Conservation (phyloP, 2,329 filamentous ascomycete species). For the Myriosclerotinia scirpicola region DNA sequence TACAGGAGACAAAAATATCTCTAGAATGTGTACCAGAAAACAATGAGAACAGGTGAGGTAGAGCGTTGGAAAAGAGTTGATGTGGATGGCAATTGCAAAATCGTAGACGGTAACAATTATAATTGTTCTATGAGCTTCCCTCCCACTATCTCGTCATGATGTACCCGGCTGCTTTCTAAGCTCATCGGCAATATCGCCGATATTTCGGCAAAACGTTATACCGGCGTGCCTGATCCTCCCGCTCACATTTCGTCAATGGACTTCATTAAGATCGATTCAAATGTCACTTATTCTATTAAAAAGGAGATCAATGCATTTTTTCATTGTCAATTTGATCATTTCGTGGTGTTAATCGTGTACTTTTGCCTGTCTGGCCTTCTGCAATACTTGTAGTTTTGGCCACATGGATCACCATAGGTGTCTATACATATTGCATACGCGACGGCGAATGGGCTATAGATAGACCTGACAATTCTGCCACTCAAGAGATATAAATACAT, state of each 20-base stretch:
- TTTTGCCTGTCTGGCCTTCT: background rate
- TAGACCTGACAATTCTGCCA: background rate
- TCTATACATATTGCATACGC: background rate
- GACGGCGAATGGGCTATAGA: background rate
- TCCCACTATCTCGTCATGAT: conserved; percentile 23
- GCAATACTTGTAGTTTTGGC: background rate
- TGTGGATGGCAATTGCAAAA: conserved; percentile 13
- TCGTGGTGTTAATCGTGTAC: background rate
- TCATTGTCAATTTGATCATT: background rate
- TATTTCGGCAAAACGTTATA: conserved; percentile 16
- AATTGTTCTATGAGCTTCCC: conserved; percentile 23
- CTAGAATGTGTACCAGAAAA: background rate
- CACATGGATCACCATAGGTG: background rate
- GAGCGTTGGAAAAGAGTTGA: conserved; percentile 6
- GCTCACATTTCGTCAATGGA: background rate
- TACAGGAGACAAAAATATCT: conserved; percentile 1
- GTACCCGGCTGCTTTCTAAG: conserved; percentile 23
- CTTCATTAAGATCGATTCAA: background rate
- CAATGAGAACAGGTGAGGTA: conserved; percentile 4
- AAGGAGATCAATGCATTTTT: background rate
- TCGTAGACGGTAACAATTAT: conserved; percentile 8
- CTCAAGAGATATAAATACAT: conserved; percentile 19
- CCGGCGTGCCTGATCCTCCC: background rate
- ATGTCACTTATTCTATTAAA: background rate
- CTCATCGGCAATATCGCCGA: conserved; percentile 22